Base-by-base conservation (phyloP, 768 basidiomycete species). In the Crepidotus variabilis region DNA sequence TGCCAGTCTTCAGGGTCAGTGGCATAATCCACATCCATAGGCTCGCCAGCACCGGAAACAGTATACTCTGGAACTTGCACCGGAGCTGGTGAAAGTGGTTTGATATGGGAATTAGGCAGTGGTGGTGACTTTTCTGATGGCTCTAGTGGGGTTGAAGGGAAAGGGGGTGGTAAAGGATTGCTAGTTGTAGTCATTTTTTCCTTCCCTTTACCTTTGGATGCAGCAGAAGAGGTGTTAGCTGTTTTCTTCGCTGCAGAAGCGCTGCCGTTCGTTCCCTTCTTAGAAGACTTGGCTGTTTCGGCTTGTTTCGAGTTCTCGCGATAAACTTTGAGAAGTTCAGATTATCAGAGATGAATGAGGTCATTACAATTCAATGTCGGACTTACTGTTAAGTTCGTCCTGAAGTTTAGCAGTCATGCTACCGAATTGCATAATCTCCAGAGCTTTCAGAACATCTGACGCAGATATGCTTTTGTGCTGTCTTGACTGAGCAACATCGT, bases 391-490 rank as follows among this genome's bases (percentile, higher is more conserved):
- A 8, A 93, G 78, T 65, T 93, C 90, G 0, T 64, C 71, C 58
- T 87, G 83, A 2, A 92, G 75, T 45, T 74, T 72, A 33, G 82
- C 80, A 0, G 85, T 80, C 45, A 92, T 72, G 65, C 92, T 89
- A 1, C 83, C 81, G 60, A 93, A 86, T 60, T 92, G 87, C 34
- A 92, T 80, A 54, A 82, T 73, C 65, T 93, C 91, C 8, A 94
- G 78, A 0, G 91, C 94, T 66, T 88, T 91, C 59, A 95, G 81
- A 0, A 97, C 92, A 65, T 96, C 94, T 0, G 92, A 86, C 0
- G 92, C 92, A 5, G 92, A 88, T 45, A 95, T 89, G 56, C 88
- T 89, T 70, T 93, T 94, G 69, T 91, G 91, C 56, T 90, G 87
- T 60, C 90, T 87, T 2, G 86, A 83, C n/a, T 77, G 71, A 0